Percentiles rank a stretch among this genome's conserved stretches.
Conservation (phyloP, 2,329 filamentous ascomycete species). For the Diplodia seriata region DNA sequence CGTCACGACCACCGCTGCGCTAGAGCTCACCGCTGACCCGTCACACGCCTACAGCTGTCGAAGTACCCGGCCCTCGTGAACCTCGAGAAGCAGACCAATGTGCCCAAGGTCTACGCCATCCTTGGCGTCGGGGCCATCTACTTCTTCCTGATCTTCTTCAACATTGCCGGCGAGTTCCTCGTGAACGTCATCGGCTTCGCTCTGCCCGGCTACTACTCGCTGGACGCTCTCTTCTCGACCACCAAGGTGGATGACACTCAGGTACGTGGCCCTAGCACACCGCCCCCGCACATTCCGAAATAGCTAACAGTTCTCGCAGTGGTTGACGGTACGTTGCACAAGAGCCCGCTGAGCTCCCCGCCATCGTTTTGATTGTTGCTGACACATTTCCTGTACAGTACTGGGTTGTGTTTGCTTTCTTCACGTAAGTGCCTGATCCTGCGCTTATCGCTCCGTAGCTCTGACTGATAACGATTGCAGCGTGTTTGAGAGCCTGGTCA, state of each 20-base stretch:
- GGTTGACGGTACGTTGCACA: conserved; percentile 61
- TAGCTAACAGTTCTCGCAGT: conserved; percentile 59
- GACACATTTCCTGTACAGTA: conserved; percentile 59
- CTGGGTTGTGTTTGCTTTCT: conserved; percentile 85
- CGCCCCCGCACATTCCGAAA: conserved; percentile 3
- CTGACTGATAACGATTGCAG: conserved; percentile 47
- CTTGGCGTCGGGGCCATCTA: conserved; percentile 79
- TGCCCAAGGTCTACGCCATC: conserved; percentile 85
- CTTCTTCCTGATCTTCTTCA: conserved; percentile 92
- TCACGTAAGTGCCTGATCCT: conserved; percentile 63
- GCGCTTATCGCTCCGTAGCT: conserved; percentile 17
- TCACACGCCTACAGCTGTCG: conserved; percentile 66
- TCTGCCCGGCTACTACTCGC: conserved; percentile 83
- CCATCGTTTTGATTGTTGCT: neutral
- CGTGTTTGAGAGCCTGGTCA: conserved; percentile 81
- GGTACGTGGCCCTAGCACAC: conserved; percentile 58
- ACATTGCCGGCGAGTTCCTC: conserved; percentile 85
- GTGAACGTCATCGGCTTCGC: conserved; percentile 86
- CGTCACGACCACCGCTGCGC: conserved; percentile 6
- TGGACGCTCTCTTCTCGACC: conserved; percentile 75
- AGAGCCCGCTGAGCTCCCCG: conserved; percentile 9
- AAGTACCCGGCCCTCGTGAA: conserved; percentile 86
- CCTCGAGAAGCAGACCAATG: conserved; percentile 81
- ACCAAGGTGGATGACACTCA: conserved; percentile 81
- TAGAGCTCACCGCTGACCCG: conserved; percentile 28